Conservation (phyloP, 2,329 filamentous ascomycete species). For the Arthroderma sp. region DNA sequence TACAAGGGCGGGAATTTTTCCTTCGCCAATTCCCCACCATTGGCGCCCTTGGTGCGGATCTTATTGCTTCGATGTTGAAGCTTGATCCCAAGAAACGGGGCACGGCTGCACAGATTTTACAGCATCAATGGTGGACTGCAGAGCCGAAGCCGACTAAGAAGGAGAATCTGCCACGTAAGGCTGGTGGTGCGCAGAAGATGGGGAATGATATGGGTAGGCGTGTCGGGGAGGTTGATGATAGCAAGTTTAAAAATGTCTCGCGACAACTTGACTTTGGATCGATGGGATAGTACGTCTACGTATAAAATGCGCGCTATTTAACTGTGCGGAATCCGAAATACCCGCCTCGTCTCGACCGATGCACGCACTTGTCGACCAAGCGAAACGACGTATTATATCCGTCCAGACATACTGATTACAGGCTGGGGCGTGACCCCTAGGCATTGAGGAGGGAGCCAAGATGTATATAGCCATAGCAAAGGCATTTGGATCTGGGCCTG, state of each 20-base stretch:
- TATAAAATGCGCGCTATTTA: no score
- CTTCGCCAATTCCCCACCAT: slow-evolving; percentile 64
- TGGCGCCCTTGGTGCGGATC: slow-evolving; percentile 69
- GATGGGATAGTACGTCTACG: background rate
- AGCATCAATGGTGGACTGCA: slow-evolving; percentile 73
- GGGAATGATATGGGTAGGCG: slow-evolving; percentile 69
- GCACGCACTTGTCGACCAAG: no score
- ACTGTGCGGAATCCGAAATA: no score
- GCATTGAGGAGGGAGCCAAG: background rate
- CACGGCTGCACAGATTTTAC: slow-evolving; percentile 61
- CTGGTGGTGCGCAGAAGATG: slow-evolving; percentile 59
- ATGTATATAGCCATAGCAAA: background rate
- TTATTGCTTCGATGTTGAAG: slow-evolving; percentile 71
- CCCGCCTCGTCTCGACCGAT: no score
- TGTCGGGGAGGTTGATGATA: slow-evolving; percentile 56
- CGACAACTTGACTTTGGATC: slow-evolving; percentile 65
- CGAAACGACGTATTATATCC: no score
- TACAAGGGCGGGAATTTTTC: slow-evolving; percentile 58
- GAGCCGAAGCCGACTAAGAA: slow-evolving; percentile 74
- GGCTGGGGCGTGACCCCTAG: background rate
- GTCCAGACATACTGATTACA: background rate
- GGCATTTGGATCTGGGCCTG: no score
- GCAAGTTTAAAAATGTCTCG: slow-evolving; percentile 58
- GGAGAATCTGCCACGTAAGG: slow-evolving; percentile 66
- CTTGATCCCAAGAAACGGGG: slow-evolving; percentile 79